Conservation (phyloP, 441 rosid species). For the Pelargonium cotyledonis region DNA sequence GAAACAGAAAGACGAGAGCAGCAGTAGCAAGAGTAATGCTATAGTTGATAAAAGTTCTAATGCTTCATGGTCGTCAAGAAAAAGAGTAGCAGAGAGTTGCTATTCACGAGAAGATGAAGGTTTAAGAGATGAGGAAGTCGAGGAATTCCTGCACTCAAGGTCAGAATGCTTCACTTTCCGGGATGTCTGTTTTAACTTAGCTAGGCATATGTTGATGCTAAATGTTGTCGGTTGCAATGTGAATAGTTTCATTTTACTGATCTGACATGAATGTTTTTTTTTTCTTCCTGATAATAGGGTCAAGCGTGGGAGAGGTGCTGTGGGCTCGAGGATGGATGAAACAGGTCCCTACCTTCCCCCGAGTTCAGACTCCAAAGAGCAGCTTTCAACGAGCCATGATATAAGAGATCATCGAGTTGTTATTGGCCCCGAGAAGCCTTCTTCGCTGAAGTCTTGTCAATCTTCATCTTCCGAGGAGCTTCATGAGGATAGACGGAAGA, state of each 20-base stretch:
- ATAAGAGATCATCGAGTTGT: slow-evolving; percentile 25
- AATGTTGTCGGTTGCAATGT: neutral
- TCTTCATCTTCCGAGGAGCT: slow-evolving; percentile 19
- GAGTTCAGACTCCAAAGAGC: slow-evolving; percentile 22
- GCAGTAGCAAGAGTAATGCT: slow-evolving; percentile 29
- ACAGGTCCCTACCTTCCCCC: slow-evolving; percentile 50
- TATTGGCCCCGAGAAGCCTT: slow-evolving; percentile 47
- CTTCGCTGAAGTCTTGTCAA: slow-evolving; percentile 17
- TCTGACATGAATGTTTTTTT: slow-evolving; percentile 2
- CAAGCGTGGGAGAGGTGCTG: slow-evolving; percentile 81
- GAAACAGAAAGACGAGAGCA: neutral
- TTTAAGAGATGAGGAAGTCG: slow-evolving; percentile 61
- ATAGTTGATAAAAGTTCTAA: slow-evolving; percentile 25
- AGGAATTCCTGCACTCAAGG: slow-evolving; percentile 76
- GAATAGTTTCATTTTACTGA: neutral
- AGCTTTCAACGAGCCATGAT: slow-evolving; percentile 20
- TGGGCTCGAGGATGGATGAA: slow-evolving; percentile 93
- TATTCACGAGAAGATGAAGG: slow-evolving; percentile 43
- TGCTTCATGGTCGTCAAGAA: slow-evolving; percentile 41
- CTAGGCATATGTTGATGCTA: too few relatives aligned
- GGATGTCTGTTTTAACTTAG: too few relatives aligned
- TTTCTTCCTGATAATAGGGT: slow-evolving; percentile 37
- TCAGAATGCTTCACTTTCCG: slow-evolving; percentile 11
- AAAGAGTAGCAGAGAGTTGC: slow-evolving; percentile 26
- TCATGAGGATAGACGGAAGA: too few relatives aligned